Evolutionary conservation across 2,329 filamentous ascomycete species (phyloP).

Genomic region (Colletotrichum gloeosporioides): DNA sequence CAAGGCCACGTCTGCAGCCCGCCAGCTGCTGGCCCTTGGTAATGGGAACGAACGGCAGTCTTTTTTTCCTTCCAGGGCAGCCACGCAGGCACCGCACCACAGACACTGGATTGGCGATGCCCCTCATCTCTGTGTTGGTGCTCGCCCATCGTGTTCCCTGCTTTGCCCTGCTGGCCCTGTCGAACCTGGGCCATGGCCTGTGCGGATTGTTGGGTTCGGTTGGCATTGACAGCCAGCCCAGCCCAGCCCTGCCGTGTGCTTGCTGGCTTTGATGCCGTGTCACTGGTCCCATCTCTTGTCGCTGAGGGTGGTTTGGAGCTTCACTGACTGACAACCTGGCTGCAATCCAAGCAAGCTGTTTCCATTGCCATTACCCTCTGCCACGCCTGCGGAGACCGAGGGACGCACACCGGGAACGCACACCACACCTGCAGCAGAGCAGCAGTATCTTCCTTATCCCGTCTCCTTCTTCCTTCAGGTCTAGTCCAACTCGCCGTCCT

Average conservation of each 20-base stretch:
- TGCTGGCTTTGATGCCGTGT: constrained; percentile 9
- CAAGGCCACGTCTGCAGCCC: not conserved
- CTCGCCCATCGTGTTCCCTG: not conserved
- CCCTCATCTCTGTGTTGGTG: not conserved
- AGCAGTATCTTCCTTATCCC: not conserved
- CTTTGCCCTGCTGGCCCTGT: not conserved
- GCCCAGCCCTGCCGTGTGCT: not conserved
- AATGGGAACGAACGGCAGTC: not conserved
- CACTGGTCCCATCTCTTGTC: not conserved
- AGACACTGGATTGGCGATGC: not conserved
- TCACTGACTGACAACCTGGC: not conserved
- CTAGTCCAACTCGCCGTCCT: not conserved
- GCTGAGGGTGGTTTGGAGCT: not conserved
- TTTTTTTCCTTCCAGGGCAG: not conserved
- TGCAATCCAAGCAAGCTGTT: not conserved
- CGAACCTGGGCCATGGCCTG: not conserved
- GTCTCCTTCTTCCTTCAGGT: not conserved
- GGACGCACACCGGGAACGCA: not conserved
- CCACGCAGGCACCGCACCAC: not conserved
- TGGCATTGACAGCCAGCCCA: not conserved
- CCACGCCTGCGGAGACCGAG: constrained; percentile 13
- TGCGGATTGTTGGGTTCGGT: not conserved
- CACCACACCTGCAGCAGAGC: not conserved
- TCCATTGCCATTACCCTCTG: not conserved
- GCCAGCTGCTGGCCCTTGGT: not conserved